These are phyloP conservation scores for Eutrema japonicum DNA, from an alignment of 345 rosid species.

Conservation along the genomic window DNA sequence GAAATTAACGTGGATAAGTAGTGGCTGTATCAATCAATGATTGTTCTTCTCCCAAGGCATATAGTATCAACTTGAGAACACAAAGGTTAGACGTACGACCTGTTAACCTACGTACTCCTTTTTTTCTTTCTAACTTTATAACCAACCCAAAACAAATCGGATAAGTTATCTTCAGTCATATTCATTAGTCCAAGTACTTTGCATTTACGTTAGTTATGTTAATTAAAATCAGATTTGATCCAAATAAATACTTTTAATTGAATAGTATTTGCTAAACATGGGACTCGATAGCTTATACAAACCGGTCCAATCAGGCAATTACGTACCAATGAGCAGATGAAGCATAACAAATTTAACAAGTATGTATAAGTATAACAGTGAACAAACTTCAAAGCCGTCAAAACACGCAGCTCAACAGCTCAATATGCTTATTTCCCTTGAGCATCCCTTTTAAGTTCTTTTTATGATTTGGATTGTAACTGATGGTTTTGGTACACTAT, in stretches of 20 bases:
- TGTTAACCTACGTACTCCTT: not conserved
- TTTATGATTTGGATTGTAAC: too few relatives aligned
- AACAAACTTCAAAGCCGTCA: not conserved
- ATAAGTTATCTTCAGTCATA: not conserved
- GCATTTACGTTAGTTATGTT: not conserved
- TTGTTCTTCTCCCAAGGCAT: slow-evolving; percentile 21
- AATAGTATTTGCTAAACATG: slow-evolving; percentile 2
- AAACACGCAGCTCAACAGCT: not conserved
- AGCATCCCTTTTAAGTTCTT: not conserved
- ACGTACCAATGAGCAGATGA: not conserved
- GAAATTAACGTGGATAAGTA: slow-evolving; percentile 34
- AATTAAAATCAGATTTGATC: not conserved
- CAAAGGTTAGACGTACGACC: slow-evolving; percentile 27
- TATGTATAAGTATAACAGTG: not conserved
- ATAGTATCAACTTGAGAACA: slow-evolving; percentile 18
- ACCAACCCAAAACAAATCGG: not conserved
- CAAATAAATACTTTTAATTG: not conserved
- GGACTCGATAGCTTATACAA: not conserved
- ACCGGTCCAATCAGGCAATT: not conserved
- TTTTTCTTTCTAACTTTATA: not conserved
- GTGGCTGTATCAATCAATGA: slow-evolving; percentile 35
- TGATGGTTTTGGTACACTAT: too few relatives aligned
- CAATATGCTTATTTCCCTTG: not conserved
- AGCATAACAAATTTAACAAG: not conserved
- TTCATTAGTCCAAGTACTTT: not conserved